Conservation (phyloP, 345 rosid genomes). For the Reutealis trisperma region DNA sequence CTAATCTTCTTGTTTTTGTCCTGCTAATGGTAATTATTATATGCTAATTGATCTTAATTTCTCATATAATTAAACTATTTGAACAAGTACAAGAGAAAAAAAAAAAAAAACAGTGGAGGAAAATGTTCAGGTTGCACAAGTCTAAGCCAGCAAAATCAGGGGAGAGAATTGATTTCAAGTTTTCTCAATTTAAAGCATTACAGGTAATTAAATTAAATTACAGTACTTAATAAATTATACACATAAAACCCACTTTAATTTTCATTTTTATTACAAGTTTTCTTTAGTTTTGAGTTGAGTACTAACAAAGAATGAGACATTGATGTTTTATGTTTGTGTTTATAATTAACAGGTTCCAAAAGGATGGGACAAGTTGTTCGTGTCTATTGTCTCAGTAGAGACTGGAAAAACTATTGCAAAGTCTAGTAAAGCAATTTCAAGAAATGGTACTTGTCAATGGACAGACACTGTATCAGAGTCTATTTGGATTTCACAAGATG, state of each 20-base stretch:
- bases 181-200: slow-evolving; percentile 48
- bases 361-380: slow-evolving; percentile 68
- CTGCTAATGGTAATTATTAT: neutral
- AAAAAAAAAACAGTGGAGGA: neutral
- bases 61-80: neutral
- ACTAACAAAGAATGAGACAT: neutral
- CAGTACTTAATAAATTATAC: neutral
- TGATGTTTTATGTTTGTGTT: neutral
- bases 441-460: slow-evolving; percentile 64
- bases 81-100: neutral
- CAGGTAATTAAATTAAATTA: slow-evolving; percentile 34
- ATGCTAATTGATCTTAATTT: neutral
- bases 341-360: slow-evolving; percentile 49
- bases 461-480: slow-evolving; percentile 46
- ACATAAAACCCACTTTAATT: too few species aligned
- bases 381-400: slow-evolving; percentile 45
- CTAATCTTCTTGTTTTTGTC: slow-evolving; percentile 18
- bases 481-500: slow-evolving; percentile 37
- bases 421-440: slow-evolving; percentile 40
- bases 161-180: slow-evolving; percentile 50
- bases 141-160: slow-evolving; percentile 37
- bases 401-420: slow-evolving; percentile 53
- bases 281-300: neutral
- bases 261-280: neutral
- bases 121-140: slow-evolving; percentile 53